Percentiles rank a stretch among this genome's conserved stretches.
phyloP scores from a whole-genome alignment of 2,329 filamentous ascomycete genomes.

The Lachnellula hyalina region DNA sequence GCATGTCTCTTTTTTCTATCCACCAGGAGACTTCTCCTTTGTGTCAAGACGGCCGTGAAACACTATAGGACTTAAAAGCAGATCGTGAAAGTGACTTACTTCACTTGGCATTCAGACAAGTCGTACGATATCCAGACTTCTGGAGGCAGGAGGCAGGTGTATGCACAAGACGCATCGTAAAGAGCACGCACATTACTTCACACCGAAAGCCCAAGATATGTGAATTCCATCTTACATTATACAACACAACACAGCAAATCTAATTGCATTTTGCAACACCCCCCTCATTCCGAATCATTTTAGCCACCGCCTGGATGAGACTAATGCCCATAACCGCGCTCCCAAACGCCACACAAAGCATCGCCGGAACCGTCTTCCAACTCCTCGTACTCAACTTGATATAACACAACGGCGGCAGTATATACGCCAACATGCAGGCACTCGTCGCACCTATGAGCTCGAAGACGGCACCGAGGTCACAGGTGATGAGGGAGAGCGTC shows the following conservation, averaged over 20 bases:
- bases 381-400: slow-evolving; percentile 80
- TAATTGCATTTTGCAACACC: slow-evolving; percentile 23
- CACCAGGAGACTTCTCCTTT: too few species aligned
- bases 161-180: too few species aligned
- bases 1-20: too few species aligned
- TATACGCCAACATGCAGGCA: slow-evolving; percentile 90
- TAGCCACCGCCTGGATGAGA: slow-evolving; percentile 64
- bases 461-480: slow-evolving; percentile 90
- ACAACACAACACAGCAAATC: background rate
- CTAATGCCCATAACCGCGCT: slow-evolving; percentile 74
- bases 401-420: slow-evolving; percentile 90
- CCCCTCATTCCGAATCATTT: slow-evolving; percentile 46
- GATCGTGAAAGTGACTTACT: too few species aligned
- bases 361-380: slow-evolving; percentile 68
- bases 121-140: too few species aligned
- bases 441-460: slow-evolving; percentile 94
- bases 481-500: slow-evolving; percentile 74
- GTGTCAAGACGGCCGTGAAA: too few species aligned
- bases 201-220: background rate
- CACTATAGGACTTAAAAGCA: too few species aligned
- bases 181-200: background rate
- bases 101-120: too few species aligned
- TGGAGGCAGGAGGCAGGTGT: too few species aligned
- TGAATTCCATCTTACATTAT: slow-evolving; percentile 13
- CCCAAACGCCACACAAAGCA: slow-evolving; percentile 72